Percentiles rank a stretch among this genome's conserved stretches.
phyloP scores from a whole-genome alignment of 495 filamentous ascomycete species.

The Xylaria sp. region DNA sequence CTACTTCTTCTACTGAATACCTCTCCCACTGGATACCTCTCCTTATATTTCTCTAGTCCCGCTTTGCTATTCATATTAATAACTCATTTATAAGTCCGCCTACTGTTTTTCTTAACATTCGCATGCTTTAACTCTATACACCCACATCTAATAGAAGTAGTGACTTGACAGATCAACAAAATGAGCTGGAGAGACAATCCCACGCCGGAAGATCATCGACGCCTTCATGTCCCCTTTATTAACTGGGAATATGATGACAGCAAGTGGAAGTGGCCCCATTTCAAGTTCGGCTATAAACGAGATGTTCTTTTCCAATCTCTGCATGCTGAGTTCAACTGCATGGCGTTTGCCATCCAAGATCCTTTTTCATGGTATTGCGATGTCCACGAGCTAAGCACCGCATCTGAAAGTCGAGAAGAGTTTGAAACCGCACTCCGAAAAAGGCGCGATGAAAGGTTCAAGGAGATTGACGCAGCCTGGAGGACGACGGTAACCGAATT shows the following conservation, averaged over 20 bases:
- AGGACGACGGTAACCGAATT: background rate
- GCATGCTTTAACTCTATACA: background rate
- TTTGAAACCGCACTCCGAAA: conserved; percentile 14
- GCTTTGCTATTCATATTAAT: background rate
- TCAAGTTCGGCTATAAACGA: background rate
- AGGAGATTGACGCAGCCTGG: background rate
- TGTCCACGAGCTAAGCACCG: background rate
- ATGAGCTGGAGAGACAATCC: background rate
- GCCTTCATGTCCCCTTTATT: background rate
- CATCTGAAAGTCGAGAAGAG: conserved; percentile 11
- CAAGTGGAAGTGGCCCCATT: background rate
- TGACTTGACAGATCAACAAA: background rate
- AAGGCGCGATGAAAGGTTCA: conserved; percentile 12
- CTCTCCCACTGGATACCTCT: background rate
- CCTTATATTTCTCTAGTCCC: background rate
- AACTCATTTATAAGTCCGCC: background rate
- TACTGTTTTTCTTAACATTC: background rate
- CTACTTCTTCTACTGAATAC: background rate
- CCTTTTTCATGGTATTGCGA: background rate
- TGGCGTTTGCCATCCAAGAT: conserved; percentile 15
- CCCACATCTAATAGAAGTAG: background rate
- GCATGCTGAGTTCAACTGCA: conserved; percentile 10
- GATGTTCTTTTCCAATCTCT: conserved; percentile 3
- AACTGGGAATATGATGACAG: background rate
- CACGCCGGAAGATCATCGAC: background rate